Evolutionary conservation across 331 rosid genomes (phyloP), one percentile per base, ranked within the genome.

Genomic region (Rhamnella rubrinervis): DNA sequence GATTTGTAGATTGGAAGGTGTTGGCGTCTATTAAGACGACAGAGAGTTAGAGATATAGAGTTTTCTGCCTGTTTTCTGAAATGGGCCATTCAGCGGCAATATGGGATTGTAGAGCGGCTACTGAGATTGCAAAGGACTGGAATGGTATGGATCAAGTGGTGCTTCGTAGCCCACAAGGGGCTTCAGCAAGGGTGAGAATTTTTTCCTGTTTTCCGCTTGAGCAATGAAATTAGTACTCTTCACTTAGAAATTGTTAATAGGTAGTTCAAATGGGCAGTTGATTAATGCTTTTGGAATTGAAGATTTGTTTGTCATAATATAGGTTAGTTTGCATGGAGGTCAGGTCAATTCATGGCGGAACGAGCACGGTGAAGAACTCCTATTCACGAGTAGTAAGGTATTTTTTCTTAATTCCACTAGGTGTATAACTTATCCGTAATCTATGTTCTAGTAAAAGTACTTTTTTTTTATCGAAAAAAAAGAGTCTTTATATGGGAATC

Each of bases 291-390:
- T 64, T 47, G 61, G 68, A 71, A 73, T 72, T 77, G 55, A 71
- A 53, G 23, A 50, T 38, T 73, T 19, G 62, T 65, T 64, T 67
- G 68, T 68, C 68, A 74, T 84, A 61, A 80, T 73, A 28, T 80
- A 93, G 97, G 90, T 93, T 72, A 88, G 97, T 83, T 85, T 93
- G 81, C 81, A 84, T 72, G 97, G 98, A 73, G 98, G 92, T 59
- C 98, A 90, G 73, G 89, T 93, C 77, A 82, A 87, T 70, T 93
- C 98, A 9, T 93, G 98, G 98, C 79, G 84, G 77, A 88, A 86
- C 65, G 92, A 86, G 70, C 84, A 73, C 26, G 98, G 98, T 9
- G 88, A 93, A 85, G 97, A 93, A 72, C 97, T 88, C 73, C 83
- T 90, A 11, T 93, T 93, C 85, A 86, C 97, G 35, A 93, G 97